Conservation (phyloP, 1,139 yeast species). For the Pichia sp. region DNA sequence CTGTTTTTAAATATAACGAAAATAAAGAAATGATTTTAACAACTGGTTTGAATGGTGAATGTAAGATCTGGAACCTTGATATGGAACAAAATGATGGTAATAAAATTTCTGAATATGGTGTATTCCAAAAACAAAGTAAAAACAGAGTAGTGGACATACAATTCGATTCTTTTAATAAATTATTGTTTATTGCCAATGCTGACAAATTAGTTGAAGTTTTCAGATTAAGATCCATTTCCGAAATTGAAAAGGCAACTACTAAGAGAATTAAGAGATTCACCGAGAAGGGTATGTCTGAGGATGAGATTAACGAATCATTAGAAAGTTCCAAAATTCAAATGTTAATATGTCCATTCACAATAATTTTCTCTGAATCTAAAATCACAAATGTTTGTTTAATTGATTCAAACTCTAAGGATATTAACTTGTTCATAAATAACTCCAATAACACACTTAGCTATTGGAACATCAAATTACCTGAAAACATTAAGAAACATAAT, state of each 20-base stretch:
- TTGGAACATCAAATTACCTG: conserved; percentile 54
- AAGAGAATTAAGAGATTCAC: conserved; percentile 77
- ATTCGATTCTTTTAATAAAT: conserved; percentile 48
- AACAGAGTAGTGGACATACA: conserved; percentile 65
- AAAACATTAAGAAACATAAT: conserved; percentile 45
- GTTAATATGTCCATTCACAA: conserved; percentile 63
- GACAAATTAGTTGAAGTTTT: conserved; percentile 83
- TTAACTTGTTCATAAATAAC: conserved; percentile 64
- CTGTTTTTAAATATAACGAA: conserved; percentile 38
- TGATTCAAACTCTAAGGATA: conserved; percentile 39
- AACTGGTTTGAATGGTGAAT: conserved; percentile 76
- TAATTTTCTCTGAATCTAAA: conserved; percentile 55
- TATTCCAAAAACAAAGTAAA: conserved; percentile 74
- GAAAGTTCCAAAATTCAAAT: conserved; percentile 56
- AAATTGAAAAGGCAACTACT: conserved; percentile 72
- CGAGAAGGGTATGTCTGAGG: conserved; percentile 67
- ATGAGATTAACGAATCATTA: conserved; percentile 56
- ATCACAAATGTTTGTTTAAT: conserved; percentile 61
- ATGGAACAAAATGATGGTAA: conserved; percentile 44
- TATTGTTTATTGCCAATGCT: conserved; percentile 70
- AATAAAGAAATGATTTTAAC: conserved; percentile 52
- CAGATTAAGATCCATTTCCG: conserved; percentile 75
- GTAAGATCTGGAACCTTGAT: conserved; percentile 78
- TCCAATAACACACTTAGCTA: conserved; percentile 75
- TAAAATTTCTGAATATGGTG: conserved; percentile 56